These are phyloP conservation scores for Lizonia empirigonia DNA, from an alignment of 2,329 filamentous ascomycete genomes.

Conservation along the genomic window DNA sequence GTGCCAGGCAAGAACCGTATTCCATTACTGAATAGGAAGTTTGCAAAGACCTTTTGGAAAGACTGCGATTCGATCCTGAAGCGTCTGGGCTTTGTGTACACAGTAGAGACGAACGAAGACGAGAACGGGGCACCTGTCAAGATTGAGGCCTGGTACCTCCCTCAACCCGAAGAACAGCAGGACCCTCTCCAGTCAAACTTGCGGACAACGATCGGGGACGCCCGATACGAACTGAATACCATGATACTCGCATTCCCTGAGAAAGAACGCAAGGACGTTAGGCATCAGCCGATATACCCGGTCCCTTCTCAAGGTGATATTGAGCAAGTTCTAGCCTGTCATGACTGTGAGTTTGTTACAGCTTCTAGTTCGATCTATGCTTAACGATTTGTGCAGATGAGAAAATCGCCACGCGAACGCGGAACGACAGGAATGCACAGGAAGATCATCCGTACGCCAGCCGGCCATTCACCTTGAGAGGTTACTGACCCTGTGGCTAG, in stretches of 20 bases:
- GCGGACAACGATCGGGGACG: conserved; percentile 59
- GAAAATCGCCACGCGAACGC: conserved; percentile 34
- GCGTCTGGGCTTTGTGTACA: conserved; percentile 61
- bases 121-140: conserved; percentile 34
- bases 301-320: conserved; percentile 50
- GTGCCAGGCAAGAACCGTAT: conserved; percentile 60
- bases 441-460: conserved; percentile 45
- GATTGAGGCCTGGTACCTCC: conserved; percentile 42
- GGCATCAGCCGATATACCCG: conserved; percentile 39
- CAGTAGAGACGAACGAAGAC: conserved; percentile 39
- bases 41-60: conserved; percentile 65
- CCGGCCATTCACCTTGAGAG: neutral
- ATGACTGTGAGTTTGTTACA: conserved; percentile 38
- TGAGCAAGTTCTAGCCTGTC: conserved; percentile 44
- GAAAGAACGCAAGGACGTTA: conserved; percentile 36
- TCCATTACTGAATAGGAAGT: conserved; percentile 66
- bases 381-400: conserved; percentile 30
- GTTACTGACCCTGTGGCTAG: conserved; percentile 37
- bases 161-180: conserved; percentile 29
- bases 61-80: conserved; percentile 65
- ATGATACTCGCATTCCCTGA: conserved; percentile 54
- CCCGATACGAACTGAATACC: conserved; percentile 62
- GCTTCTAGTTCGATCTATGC: neutral
- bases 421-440: conserved; percentile 36
- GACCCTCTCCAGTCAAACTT: conserved; percentile 29